phyloP scores from a whole-genome alignment of 2,329 filamentous ascomycete species.

The Nemania bipapillata region DNA sequence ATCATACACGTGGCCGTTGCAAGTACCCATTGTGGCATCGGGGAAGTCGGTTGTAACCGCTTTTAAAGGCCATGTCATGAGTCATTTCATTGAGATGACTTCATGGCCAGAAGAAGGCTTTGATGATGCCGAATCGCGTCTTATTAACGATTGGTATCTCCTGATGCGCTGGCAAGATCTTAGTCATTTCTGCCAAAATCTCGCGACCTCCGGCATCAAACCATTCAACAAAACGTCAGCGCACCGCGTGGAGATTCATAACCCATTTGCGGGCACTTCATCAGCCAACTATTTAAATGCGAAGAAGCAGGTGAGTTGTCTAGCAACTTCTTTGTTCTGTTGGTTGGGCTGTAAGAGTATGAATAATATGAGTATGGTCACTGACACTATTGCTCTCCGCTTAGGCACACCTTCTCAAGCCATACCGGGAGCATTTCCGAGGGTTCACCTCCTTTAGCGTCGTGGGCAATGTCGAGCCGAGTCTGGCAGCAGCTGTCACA shows the following conservation, averaged over 20 bases:
- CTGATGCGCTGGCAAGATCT: constrained; percentile 10
- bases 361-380: too few species aligned
- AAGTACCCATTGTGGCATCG: constrained; percentile 7
- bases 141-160: too few species aligned
- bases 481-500: neutral
- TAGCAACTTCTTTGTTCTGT: too few species aligned
- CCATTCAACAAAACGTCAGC: too few species aligned
- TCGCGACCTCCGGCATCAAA: neutral
- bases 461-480: constrained; percentile 10
- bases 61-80: constrained; percentile 15
- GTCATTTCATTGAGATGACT: neutral
- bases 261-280: constrained; percentile 5
- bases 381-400: neutral
- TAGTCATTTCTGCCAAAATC: constrained; percentile 7
- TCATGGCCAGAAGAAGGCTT: too few species aligned
- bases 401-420: constrained; percentile 12
- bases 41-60: neutral
- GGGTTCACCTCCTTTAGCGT: constrained; percentile 3
- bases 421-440: constrained; percentile 10
- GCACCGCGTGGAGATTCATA: constrained; percentile 3
- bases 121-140: too few species aligned
- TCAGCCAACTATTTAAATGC: neutral
- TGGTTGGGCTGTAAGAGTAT: too few species aligned
- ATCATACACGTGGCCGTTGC: neutral
- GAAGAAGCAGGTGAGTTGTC: neutral